Base-by-base conservation (phyloP, 139 green algal genomes). In the Picochlorum sp. region DNA sequence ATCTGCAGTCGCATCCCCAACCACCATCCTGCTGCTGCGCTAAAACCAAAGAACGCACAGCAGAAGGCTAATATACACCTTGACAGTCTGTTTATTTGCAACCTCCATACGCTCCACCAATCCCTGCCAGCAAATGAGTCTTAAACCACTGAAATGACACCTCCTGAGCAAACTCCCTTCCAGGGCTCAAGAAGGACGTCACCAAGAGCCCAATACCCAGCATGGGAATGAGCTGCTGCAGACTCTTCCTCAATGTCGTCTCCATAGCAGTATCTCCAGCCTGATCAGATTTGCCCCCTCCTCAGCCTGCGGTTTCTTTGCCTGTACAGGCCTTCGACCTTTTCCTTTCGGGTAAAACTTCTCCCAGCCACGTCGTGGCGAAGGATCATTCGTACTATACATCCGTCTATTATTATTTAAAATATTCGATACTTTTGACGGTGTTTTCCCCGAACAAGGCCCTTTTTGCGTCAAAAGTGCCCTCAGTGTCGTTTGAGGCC, bases 111-210 rank as follows among this genome's bases (percentile, higher is more conserved):
- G 76, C 4, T 91, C 79, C 18, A 98, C 92, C 21, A 85, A 37
- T 2, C 84, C 88, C 38, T 72, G 68, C 79, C 60, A 98, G 79
- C 70, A 98, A 70, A 47, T 90, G 79, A 30, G 75, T 88, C 55
- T 88, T 83, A 78, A 97, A 97, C 72, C 89, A 70, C 52, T 84
- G 88, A 75, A 96, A 97, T 52, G 72, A 88, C 58, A 96, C 91
- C 75, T 97, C 90, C 62, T 89, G 78, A 9, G 59, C 79, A 14
- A 80, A 68, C 13, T 75, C 59, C 16, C 73, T 52, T 14, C 67
- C 62, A 18, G 65, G 32, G 44, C 45, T 61, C 16, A 70, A 9
- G 47, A 83, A 54, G n/a, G 54, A 63, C 24, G 55, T 57, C 21
- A 66, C 68, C 44, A 68, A n/a, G 21, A 54, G 30, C 28, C 67